Percentiles rank a stretch among this genome's conserved stretches.
Evolutionary conservation across 2,329 filamentous ascomycete species (phyloP).

Genomic region (Madurella mycetomatis): DNA sequence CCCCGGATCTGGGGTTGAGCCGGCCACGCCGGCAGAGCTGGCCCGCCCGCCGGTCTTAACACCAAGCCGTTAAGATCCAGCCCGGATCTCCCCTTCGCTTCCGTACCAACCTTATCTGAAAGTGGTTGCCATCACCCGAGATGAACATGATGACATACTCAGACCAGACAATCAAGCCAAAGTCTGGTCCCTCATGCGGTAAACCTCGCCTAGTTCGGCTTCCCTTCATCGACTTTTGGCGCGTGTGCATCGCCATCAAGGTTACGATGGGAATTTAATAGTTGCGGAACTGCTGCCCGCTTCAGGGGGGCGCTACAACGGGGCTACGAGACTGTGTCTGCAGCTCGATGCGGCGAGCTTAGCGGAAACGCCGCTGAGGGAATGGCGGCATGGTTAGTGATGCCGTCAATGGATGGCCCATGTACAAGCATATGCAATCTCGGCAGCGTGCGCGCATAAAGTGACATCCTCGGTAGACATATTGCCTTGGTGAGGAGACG

Average conservation of each 20-base stretch:
- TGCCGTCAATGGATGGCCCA: constrained; percentile 4
- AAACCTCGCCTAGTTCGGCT: background rate
- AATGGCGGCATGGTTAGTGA: background rate
- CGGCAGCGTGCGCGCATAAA: constrained; percentile 16
- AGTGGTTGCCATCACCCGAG: background rate
- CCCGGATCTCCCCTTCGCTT: constrained; percentile 18
- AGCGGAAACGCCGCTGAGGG: too few species aligned
- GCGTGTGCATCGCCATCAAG: background rate
- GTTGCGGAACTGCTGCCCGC: background rate
- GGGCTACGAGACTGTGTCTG: too few species aligned
- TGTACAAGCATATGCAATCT: constrained; percentile 13
- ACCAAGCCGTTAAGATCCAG: constrained; percentile 12
- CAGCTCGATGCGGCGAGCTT: too few species aligned
- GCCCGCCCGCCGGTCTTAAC: constrained; percentile 7
- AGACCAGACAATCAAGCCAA: background rate
- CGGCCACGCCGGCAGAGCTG: constrained; percentile 15
- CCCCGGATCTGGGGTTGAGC: constrained; percentile 18
- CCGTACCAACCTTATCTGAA: constrained; percentile 20
- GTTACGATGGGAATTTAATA: background rate
- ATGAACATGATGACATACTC: constrained; percentile 2
- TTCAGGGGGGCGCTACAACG: background rate
- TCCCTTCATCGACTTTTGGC: too few species aligned
- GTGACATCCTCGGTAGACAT: constrained; percentile 7
- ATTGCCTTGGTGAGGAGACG: constrained; percentile 1
- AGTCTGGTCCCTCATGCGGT: background rate